Conservation (phyloP, 192 early-diverging fungal genomes). For the Entomortierella lignicola region DNA sequence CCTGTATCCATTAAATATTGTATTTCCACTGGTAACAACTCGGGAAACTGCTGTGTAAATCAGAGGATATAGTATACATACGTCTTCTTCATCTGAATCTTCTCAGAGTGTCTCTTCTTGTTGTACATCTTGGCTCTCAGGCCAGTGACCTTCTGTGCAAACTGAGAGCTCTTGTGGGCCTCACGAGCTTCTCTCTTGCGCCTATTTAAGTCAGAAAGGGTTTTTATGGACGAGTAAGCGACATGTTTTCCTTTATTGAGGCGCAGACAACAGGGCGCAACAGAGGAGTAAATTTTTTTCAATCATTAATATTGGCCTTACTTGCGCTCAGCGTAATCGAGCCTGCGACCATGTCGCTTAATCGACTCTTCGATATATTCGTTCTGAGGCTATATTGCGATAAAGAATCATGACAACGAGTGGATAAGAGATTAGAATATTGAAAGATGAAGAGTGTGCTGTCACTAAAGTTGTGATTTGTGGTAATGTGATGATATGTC, state of each 20-base stretch:
- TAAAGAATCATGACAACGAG: background rate
- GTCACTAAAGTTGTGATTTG: background rate
- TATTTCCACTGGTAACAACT: too few species aligned
- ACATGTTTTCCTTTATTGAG: background rate
- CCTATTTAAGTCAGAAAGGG: constrained; percentile 56
- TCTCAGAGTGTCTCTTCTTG: constrained; percentile 97
- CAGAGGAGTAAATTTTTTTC: background rate
- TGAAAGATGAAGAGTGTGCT: constrained; percentile 1
- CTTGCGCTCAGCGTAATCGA: constrained; percentile 96
- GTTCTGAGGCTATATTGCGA: constrained; percentile 68
- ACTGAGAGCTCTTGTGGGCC: constrained; percentile 90
- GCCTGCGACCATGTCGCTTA: constrained; percentile 94
- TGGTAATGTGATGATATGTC: too few species aligned
- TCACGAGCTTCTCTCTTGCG: constrained; percentile 96
- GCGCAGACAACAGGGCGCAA: background rate
- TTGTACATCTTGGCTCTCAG: constrained; percentile 98
- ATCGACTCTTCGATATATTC: constrained; percentile 99
- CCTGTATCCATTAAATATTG: too few species aligned
- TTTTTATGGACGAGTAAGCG: background rate
- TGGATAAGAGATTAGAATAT: background rate
- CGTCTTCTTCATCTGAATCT: constrained; percentile 99
- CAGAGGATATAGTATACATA: constrained; percentile 50
- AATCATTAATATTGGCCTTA: too few species aligned
- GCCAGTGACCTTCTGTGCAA: constrained; percentile 97
- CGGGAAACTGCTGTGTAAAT: too few species aligned